These are phyloP conservation scores for Microsporum audouinii DNA, from an alignment of 2,329 filamentous ascomycete genomes.

Conservation along the genomic window DNA sequence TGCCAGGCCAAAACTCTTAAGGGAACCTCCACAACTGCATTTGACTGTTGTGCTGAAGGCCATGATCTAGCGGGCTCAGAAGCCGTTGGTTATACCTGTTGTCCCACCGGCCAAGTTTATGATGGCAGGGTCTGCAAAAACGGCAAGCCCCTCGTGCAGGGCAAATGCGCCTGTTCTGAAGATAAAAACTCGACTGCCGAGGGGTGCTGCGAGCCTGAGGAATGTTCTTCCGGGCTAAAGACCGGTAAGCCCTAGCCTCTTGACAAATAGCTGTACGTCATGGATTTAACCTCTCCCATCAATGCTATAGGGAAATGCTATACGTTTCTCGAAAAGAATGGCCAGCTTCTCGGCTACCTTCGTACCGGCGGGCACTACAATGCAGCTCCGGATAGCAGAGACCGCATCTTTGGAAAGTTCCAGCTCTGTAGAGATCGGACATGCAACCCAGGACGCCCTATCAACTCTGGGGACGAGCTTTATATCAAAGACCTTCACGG, in stretches of 20 bases:
- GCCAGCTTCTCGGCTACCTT: constrained; percentile 1
- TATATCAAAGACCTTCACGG: constrained; percentile 6
- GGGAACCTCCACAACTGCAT: not conserved
- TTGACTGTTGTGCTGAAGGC: constrained; percentile 5
- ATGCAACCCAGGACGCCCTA: not conserved
- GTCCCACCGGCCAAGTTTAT: not conserved
- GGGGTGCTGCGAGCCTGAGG: constrained; percentile 1
- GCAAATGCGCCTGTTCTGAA: not conserved
- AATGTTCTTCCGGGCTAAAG: constrained; percentile 3
- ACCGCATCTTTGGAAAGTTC: constrained; percentile 1
- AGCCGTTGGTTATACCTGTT: constrained; percentile 2
- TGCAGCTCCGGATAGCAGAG: not conserved
- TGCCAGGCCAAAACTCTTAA: not conserved
- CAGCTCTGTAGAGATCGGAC: constrained; percentile 2
- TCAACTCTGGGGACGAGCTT: constrained; percentile 4
- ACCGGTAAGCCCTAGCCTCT: not conserved
- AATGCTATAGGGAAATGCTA: constrained; percentile 4
- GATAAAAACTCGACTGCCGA: not conserved
- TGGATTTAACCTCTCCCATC: not conserved
- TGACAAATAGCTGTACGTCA: not conserved
- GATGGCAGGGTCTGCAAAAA: not conserved
- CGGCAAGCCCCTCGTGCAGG: not conserved
- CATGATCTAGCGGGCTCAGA: constrained; percentile 1
- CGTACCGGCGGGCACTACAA: not conserved
- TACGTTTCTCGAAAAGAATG: not conserved